A percentile compares a stretch with the other conserved stretches of the same genome.
Conservation (phyloP, 495 filamentous ascomycete genomes). For the Xylaria grammica region DNA sequence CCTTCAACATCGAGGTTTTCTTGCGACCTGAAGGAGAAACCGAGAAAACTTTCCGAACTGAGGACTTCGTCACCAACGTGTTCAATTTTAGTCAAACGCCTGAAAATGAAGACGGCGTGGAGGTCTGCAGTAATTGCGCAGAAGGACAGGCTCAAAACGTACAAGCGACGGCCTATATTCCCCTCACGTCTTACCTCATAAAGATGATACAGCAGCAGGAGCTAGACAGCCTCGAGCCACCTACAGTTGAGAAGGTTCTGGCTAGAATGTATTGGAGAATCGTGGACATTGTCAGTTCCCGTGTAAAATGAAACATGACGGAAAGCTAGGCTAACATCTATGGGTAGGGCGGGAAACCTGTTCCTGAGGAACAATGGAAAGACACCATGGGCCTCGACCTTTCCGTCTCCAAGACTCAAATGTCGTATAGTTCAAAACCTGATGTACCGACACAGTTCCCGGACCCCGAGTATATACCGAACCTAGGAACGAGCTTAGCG, state of each 20-base stretch:
- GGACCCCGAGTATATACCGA: slow-evolving; percentile 1
- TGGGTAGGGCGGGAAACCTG: neutral
- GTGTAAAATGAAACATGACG: neutral
- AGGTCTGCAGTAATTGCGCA: slow-evolving; percentile 14
- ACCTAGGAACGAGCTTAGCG: slow-evolving; percentile 3
- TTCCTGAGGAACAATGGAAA: slow-evolving; percentile 10
- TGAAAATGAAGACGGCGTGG: slow-evolving; percentile 7
- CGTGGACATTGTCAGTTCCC: slow-evolving; percentile 7
- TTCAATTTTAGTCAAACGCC: slow-evolving; percentile 17
- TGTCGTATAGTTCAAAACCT: slow-evolving; percentile 11
- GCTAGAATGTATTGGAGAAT: slow-evolving; percentile 20
- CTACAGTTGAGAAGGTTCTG: slow-evolving; percentile 13
- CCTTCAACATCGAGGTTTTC: slow-evolving; percentile 19
- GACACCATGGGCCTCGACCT: slow-evolving; percentile 12
- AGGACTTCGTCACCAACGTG: slow-evolving; percentile 15
- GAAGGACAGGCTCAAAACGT: slow-evolving; percentile 6
- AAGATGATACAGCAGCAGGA: slow-evolving; percentile 15
- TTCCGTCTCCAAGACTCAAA: slow-evolving; percentile 9
- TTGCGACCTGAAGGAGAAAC: slow-evolving; percentile 13
- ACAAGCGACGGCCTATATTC: slow-evolving; percentile 8
- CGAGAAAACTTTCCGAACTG: slow-evolving; percentile 1
- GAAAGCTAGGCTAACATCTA: neutral
- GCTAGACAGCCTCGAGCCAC: slow-evolving; percentile 8
- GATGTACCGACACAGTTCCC: neutral
- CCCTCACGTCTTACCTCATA: slow-evolving; percentile 8